These are phyloP conservation scores for Hypomyces rosellus DNA, from an alignment of 2,329 filamentous ascomycete species.

Conservation along the genomic window DNA sequence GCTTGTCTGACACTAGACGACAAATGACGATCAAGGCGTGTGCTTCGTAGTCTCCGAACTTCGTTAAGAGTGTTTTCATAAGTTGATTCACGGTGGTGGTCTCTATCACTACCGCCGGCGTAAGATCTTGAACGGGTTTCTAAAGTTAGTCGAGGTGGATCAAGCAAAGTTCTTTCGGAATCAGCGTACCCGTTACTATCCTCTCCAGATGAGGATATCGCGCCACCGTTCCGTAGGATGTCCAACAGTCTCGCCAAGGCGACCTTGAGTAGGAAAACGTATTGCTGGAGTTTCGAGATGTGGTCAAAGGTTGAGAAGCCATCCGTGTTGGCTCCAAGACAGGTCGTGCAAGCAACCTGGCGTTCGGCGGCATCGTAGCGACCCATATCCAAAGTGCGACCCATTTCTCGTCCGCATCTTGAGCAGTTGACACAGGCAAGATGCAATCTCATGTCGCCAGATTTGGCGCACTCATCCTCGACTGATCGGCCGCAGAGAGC, in stretches of 20 bases:
- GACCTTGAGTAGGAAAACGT: conserved; percentile 86
- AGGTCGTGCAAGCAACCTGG: conserved; percentile 65
- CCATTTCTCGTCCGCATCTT: conserved; percentile 59
- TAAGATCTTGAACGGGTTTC: conserved; percentile 71
- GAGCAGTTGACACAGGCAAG: conserved; percentile 73
- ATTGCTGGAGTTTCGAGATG: conserved; percentile 85
- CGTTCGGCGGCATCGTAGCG: conserved; percentile 62
- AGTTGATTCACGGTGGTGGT: conserved; percentile 63
- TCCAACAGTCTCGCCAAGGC: conserved; percentile 84
- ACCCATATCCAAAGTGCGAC: conserved; percentile 61
- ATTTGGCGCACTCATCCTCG: conserved; percentile 83
- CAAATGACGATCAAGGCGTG: conserved; percentile 86
- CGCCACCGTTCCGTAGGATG: conserved; percentile 76
- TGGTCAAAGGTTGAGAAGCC: conserved; percentile 54
- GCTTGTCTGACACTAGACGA: conserved; percentile 90
- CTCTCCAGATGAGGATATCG: conserved; percentile 71
- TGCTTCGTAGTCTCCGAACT: conserved; percentile 85
- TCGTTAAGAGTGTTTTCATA: conserved; percentile 97
- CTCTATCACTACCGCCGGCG: conserved; percentile 48
- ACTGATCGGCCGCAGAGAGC: conserved; percentile 76
- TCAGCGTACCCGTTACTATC: conserved; percentile 30
- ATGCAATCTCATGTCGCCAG: conserved; percentile 76
- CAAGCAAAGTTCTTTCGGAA: conserved; percentile 45
- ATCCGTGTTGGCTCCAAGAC: conserved; percentile 52
- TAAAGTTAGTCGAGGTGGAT: conserved; percentile 47